Conservation (phyloP, 176 grass and related monocot species). For the Stipa capillata region DNA sequence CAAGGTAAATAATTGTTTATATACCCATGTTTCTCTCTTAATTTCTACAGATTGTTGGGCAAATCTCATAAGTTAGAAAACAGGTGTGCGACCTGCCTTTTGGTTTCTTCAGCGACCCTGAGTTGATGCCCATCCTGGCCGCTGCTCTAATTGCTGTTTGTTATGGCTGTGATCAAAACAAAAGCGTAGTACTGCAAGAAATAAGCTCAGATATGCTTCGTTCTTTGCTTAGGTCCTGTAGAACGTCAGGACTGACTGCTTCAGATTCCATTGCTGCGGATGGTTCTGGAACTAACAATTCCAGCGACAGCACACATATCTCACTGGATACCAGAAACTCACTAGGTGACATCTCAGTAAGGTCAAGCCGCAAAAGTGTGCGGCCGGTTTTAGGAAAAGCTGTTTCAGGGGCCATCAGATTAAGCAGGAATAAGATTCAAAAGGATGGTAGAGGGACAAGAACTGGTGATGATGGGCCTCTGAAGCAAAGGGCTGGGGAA, state of each 20-base stretch:
- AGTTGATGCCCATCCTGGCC: constrained; percentile 82
- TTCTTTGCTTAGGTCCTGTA: constrained; percentile 71
- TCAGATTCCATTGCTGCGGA: constrained; percentile 32
- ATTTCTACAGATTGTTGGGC: neutral
- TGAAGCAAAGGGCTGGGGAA: constrained; percentile 62
- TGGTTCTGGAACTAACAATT: constrained; percentile 33
- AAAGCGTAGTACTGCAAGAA: constrained; percentile 81
- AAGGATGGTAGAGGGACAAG: constrained; percentile 64
- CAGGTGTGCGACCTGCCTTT: constrained; percentile 99
- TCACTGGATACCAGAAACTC: constrained; percentile 42
- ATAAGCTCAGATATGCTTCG: constrained; percentile 91
- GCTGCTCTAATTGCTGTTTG: constrained; percentile 76
- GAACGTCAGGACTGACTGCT: constrained; percentile 21
- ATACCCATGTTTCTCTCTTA: neutral
- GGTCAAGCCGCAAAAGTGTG: constrained; percentile 52
- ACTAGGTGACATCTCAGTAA: constrained; percentile 39
- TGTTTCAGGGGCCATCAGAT: constrained; percentile 35
- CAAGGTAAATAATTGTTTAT: constrained; percentile 52
- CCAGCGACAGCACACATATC: constrained; percentile 36
- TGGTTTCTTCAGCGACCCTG: constrained; percentile 83
- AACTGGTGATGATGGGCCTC: constrained; percentile 46
- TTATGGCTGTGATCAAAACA: constrained; percentile 91
- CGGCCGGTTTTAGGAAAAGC: constrained; percentile 47
- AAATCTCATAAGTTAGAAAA: constrained; percentile 43
- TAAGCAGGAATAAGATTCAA: constrained; percentile 55